Base-by-base conservation (phyloP, 148 eudicot species). In the Persicaria maculosa region DNA sequence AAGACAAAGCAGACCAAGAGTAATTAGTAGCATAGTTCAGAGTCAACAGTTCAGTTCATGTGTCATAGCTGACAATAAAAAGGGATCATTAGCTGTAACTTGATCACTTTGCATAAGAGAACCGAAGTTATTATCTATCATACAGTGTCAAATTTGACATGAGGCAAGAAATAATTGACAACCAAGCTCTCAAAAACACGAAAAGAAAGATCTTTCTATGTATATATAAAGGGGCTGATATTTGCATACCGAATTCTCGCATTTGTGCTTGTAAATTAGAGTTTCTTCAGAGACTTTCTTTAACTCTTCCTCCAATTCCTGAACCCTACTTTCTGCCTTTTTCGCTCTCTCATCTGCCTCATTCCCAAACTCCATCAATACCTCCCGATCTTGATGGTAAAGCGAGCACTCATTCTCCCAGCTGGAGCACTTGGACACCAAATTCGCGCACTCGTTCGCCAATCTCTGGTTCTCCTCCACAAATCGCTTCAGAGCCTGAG, bases 331-430 rank as follows among this genome's bases (percentile, higher is more conserved):
- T 78, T 92, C 97, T 2, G 93, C 93, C 72, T 87, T 86, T 80
- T 85, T 87, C 0, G 99, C 97, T 31, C 91, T 84, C 77, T 87
- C 90, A 80, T 95, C 97, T 0, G 91, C 94, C 82, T 95, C 99
- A 65, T 95, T 88, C 6, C 92, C 97, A 36, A 92, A 95, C 78
- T 92, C 99, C 99, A 92, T 92, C 78, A 95, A 80, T 6, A 89
- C 97, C 76, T 92, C 97, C 0, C 97, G 85, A 72, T 95, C 99
- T 2, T 75, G 88, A 75, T 92, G 97, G 31, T 95, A 95, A 40
- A 95, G 83, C 4, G 86, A 74, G 70, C 96, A 90, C 85, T 95
- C 99, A 16, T 79, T 82, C 91, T 95, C 93, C 94, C 81, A 90
- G 61, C 71, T 88, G 55, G 80, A 74, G 76, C 90, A 86, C 79